Conservation (phyloP, 495 filamentous ascomycete species). For the Venustampulla echinocandica region DNA sequence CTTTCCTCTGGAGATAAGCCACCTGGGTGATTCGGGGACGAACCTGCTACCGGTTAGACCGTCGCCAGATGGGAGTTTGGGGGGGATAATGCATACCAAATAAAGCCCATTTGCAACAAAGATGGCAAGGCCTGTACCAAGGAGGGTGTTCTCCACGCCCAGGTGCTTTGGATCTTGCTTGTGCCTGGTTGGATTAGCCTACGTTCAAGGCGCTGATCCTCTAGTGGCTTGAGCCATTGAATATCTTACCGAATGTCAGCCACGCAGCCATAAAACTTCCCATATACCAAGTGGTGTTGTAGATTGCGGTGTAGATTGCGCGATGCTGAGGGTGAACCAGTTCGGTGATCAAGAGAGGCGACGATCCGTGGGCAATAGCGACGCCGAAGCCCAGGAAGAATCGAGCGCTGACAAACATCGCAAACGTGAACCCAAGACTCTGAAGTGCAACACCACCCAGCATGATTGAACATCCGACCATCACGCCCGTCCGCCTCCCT, state of each 20-base stretch:
- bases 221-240: too few species aligned
- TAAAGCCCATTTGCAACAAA: slow-evolving; percentile 29
- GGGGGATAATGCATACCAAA: slow-evolving; percentile 24
- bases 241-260: slow-evolving; percentile 20
- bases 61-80: background rate
- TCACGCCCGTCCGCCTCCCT: slow-evolving; percentile 37
- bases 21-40: slow-evolving; percentile 9
- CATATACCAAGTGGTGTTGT: slow-evolving; percentile 15
- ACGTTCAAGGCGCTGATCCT: too few species aligned
- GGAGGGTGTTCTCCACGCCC: slow-evolving; percentile 34
- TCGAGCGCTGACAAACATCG: slow-evolving; percentile 40
- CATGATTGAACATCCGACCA: slow-evolving; percentile 42
- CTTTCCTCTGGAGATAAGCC: slow-evolving; percentile 15
- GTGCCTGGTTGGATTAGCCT: slow-evolving; percentile 3
- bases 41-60: slow-evolving; percentile 1
- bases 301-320: slow-evolving; percentile 6
- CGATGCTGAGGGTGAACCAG: slow-evolving; percentile 28
- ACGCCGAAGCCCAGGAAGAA: slow-evolving; percentile 45
- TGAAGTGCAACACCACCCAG: slow-evolving; percentile 37
- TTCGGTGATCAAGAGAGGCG: slow-evolving; percentile 28
- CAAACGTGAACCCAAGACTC: slow-evolving; percentile 26
- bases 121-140: slow-evolving; percentile 30
- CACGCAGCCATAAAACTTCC: slow-evolving; percentile 25
- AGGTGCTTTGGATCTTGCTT: slow-evolving; percentile 21
- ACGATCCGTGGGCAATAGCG: slow-evolving; percentile 40